Percentiles rank a stretch among this genome's conserved stretches.
Evolutionary conservation across 2,329 filamentous ascomycete species (phyloP).

Genomic region (Cryphonectria radicalis): DNA sequence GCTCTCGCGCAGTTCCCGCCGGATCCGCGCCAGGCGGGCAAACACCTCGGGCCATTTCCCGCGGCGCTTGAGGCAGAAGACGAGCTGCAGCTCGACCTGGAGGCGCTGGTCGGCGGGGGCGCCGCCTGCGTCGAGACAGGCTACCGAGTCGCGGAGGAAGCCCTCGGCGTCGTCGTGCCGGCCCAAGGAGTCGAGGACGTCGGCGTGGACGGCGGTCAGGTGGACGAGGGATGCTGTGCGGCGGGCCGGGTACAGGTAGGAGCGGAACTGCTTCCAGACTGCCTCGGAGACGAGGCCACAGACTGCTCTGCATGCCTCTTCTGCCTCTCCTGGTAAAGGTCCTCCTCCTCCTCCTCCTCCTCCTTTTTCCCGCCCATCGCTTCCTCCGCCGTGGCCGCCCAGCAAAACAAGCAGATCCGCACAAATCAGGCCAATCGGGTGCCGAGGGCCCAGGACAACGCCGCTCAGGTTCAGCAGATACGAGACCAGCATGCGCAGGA

Average conservation of each 20-base stretch:
- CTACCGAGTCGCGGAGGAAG: conserved; percentile 10
- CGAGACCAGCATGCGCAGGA: conserved; percentile 20
- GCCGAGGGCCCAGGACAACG: conserved; percentile 10
- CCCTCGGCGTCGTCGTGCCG: conserved; percentile 21
- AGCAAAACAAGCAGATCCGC: not conserved
- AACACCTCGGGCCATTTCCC: conserved; percentile 20
- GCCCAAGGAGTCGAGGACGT: conserved; percentile 20
- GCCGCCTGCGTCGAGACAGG: not conserved
- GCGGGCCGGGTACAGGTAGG: conserved; percentile 8
- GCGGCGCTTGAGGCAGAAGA: conserved; percentile 21
- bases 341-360: not conserved
- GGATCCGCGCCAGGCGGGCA: conserved; percentile 9
- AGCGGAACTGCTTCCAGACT: conserved; percentile 20
- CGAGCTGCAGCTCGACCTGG: conserved; percentile 22
- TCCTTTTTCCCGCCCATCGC: not conserved
- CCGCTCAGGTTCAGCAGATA: conserved; percentile 21
- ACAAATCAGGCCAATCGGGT: conserved; percentile 16
- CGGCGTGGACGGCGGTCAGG: conserved; percentile 18
- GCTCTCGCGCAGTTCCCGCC: conserved; percentile 13
- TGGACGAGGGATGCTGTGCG: conserved; percentile 8
- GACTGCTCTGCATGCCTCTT: conserved; percentile 4
- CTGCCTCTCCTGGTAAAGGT: too few species aligned
- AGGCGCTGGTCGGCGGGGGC: conserved; percentile 18
- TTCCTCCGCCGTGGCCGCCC: not conserved
- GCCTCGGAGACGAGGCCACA: conserved; percentile 22